Base-by-base conservation (phyloP, 768 basidiomycete genomes). In the Infundibulicybe gibba region DNA sequence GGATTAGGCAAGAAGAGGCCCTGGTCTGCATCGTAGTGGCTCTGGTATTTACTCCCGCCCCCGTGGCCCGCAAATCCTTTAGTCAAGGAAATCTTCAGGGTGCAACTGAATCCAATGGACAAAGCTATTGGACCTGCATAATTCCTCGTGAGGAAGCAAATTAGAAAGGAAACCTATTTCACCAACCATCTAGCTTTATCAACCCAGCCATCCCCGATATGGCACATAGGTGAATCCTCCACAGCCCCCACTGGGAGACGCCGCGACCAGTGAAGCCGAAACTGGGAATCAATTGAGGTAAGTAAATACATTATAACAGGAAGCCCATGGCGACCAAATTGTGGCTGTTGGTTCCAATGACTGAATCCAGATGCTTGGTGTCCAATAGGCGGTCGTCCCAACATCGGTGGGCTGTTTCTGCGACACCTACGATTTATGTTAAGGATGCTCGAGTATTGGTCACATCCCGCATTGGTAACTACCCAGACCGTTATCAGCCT, bases 241-340 rank as follows among this genome's bases (percentile, higher is more conserved):
- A 51, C 38, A 30, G 39, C 32, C n/a, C n/a, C n/a, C n/a, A n/a
- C n/a, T 17, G 51, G 32, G 5, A 59, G 61, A n/a, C 41, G 49
- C 41, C 60, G 58, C 9, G 70, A 69, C 66, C 73, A 74, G 47
- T 69, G 61, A 0, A 74, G 68, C 42, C 60, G 55, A 37, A 64
- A 60, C 2, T 52, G 54, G n/a, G 67, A 50, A 32, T 58, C 54
- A 16, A 52, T 47, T 0, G 74, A 69, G 0, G 75, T 76, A 43
- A 74, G 67, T 25, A 75, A 58, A 41, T 75, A 77, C 46, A 69
- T 58, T 32, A 75, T 61, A 5, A n/a, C n/a, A n/a, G n/a, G n/a
- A n/a, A n/a, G n/a, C n/a, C n/a, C n/a, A n/a, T n/a, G n/a, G n/a
- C 62, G 60, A 32, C 41, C 20, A 9, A 48, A 33, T 42, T 39